Evolutionary conservation across 495 filamentous ascomycete species (phyloP).

Genomic region (Xylaria sp.): DNA sequence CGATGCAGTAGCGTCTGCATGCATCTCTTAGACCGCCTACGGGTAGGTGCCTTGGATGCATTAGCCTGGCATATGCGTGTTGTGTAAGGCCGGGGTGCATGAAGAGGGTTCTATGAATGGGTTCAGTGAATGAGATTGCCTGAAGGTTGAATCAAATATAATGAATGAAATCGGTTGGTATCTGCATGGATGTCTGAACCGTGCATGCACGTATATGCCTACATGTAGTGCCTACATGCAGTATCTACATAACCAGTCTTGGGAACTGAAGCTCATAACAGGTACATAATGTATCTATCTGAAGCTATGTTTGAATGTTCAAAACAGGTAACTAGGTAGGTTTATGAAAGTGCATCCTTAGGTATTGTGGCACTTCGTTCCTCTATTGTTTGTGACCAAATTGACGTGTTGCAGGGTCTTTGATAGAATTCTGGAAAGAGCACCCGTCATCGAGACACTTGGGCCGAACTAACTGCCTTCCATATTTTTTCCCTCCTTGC

Average conservation of each 20-base stretch:
- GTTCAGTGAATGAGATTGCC: neutral
- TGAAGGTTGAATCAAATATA: neutral
- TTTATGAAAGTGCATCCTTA: neutral
- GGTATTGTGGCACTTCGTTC: neutral
- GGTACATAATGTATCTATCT: conserved; percentile 1
- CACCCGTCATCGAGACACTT: neutral
- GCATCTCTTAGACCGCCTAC: neutral
- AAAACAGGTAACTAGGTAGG: neutral
- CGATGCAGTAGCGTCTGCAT: neutral
- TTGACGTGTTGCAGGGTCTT: neutral
- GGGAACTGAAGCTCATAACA: no score
- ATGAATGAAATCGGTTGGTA: neutral
- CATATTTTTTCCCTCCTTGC: neutral
- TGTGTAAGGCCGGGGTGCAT: neutral
- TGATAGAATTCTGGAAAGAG: neutral
- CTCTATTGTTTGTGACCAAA: neutral
- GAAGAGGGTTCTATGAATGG: neutral
- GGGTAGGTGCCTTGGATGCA: neutral
- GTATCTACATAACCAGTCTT: no score
- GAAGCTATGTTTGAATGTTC: neutral
- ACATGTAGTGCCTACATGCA: neutral
- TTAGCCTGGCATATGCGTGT: neutral
- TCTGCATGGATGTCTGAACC: conserved; percentile 12
- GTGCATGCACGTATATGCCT: neutral
- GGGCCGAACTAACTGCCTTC: neutral